These are phyloP conservation scores for Saposhnikovia divaricata DNA, from an alignment of 129 eudicot genomes.

Conservation along the genomic window DNA sequence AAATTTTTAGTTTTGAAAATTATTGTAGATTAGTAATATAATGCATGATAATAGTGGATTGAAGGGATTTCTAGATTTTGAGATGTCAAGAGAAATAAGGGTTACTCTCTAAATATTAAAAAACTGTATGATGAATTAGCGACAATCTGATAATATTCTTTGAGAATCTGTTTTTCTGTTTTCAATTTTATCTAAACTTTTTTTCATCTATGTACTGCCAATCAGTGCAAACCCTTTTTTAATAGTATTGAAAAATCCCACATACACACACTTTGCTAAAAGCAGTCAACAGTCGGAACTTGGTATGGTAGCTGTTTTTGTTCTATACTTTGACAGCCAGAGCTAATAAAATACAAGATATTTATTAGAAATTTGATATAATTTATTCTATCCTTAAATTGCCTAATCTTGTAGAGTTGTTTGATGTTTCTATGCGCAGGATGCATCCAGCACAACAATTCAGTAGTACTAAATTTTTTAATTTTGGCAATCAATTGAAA, in stretches of 20 bases:
- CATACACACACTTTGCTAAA: not conserved
- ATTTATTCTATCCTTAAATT: not conserved
- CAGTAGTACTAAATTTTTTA: not conserved
- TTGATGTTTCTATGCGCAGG: not conserved
- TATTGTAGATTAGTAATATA: not conserved
- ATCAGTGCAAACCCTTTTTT: no score
- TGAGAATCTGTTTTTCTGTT: not conserved
- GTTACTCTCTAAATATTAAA: not conserved
- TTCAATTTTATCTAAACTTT: not conserved
- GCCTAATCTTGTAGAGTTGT: not conserved
- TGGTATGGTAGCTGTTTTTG: not conserved
- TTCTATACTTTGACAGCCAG: not conserved
- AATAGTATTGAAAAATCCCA: no score
- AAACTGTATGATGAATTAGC: not conserved
- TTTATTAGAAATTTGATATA: not conserved
- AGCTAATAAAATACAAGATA: not conserved
- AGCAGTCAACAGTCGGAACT: not conserved
- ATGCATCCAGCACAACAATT: not conserved
- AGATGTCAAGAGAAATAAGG: not conserved
- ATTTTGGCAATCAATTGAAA: not conserved
- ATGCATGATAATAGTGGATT: not conserved
- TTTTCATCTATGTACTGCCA: no score
- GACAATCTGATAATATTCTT: not conserved
- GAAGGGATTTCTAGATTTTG: not conserved
- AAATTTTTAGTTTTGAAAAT: not conserved